Conservation (phyloP, 2,329 filamentous ascomycete species). For the Alternaria dauci region DNA sequence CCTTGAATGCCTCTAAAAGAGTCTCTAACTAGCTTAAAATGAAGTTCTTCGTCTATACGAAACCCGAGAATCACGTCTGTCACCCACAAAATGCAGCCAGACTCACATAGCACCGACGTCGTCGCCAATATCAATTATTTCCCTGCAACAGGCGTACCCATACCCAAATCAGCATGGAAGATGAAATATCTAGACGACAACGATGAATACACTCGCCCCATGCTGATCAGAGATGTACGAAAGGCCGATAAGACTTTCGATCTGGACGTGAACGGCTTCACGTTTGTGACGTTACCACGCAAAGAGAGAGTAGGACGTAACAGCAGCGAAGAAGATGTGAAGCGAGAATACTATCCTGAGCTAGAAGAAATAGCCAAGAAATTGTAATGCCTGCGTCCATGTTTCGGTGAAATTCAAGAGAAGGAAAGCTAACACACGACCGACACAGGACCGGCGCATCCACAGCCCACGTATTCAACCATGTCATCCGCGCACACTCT, state of each 20-base stretch:
- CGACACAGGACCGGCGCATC: constrained; percentile 24
- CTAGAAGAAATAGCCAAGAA: constrained; percentile 22
- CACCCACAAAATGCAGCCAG: neutral
- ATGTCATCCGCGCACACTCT: constrained; percentile 55
- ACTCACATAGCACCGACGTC: constrained; percentile 13
- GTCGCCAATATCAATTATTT: constrained; percentile 33
- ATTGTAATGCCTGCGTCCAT: constrained; percentile 9
- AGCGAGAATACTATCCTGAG: constrained; percentile 28
- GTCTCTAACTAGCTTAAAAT: neutral
- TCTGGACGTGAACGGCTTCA: constrained; percentile 49
- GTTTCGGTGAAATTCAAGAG: neutral
- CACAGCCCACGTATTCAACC: constrained; percentile 43
- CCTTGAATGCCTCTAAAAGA: neutral
- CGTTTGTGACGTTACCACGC: constrained; percentile 25
- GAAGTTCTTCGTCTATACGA: neutral
- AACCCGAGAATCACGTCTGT: no score
- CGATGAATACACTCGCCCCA: constrained; percentile 30
- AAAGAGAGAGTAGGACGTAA: constrained; percentile 13
- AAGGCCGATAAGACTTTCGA: constrained; percentile 51
- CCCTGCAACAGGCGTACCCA: constrained; percentile 21
- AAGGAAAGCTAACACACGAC: neutral
- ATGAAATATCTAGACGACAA: constrained; percentile 17
- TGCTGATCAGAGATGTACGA: constrained; percentile 54
- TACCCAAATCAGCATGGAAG: constrained; percentile 25
- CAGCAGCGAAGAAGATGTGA: constrained; percentile 23